phyloP scores from a whole-genome alignment of 495 filamentous ascomycete species.

The Trichoderma virens region DNA sequence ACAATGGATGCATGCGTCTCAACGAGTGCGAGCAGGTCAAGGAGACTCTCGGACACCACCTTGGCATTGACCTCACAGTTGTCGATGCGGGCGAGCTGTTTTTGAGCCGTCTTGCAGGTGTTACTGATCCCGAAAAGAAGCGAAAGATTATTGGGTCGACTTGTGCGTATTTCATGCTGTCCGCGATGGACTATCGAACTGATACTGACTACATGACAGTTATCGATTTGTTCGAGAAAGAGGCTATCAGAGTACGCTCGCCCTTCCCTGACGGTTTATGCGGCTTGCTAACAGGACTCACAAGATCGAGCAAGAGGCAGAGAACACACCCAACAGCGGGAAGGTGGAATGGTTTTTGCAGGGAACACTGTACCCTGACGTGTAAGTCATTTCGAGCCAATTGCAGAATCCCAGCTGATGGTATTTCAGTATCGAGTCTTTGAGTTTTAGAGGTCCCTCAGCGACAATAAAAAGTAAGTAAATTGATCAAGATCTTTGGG shows the following conservation, averaged over 20 bases:
- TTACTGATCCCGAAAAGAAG: constrained; percentile 82
- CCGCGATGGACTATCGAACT: background rate
- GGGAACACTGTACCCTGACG: too few species aligned
- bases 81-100: constrained; percentile 74
- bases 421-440: too few species aligned
- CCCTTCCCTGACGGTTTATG: too few species aligned
- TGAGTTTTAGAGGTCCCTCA: too few species aligned
- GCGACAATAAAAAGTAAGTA: too few species aligned
- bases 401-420: too few species aligned
- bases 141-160: constrained; percentile 83
- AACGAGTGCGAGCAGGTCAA: constrained; percentile 78
- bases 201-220: constrained; percentile 27
- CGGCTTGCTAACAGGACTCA: too few species aligned
- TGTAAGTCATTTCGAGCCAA: too few species aligned
- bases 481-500: background rate
- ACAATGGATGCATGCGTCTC: constrained; percentile 83
- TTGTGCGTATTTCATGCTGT: too few species aligned
- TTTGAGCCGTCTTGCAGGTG: constrained; percentile 63
- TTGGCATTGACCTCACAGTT: constrained; percentile 90
- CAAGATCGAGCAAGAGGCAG: constrained; percentile 63
- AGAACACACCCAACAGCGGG: constrained; percentile 50
- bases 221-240: constrained; percentile 83
- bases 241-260: constrained; percentile 69
- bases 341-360: constrained; percentile 79
- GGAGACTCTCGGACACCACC: constrained; percentile 61